Percentiles rank a stretch among this genome's conserved stretches.
Evolutionary conservation across 2,329 filamentous ascomycete genomes (phyloP).

Genomic region (Didymella exigua): DNA sequence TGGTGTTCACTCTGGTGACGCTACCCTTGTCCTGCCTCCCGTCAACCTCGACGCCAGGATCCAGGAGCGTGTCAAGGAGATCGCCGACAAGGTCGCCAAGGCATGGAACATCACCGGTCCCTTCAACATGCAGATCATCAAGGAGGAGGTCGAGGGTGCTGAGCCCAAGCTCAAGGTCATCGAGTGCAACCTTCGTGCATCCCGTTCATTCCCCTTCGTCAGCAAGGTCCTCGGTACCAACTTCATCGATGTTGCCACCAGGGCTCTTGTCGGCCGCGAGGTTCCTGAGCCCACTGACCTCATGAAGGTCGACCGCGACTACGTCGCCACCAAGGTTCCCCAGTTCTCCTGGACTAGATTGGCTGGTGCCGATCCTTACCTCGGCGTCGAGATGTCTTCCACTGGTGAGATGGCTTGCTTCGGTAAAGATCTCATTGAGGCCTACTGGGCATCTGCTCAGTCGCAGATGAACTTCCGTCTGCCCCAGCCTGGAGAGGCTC

Average conservation of each 20-base stretch:
- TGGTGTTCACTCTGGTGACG: slow-evolving; percentile 97
- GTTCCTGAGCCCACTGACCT: slow-evolving; percentile 85
- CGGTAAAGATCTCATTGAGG: slow-evolving; percentile 92
- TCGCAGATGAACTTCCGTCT: slow-evolving; percentile 99
- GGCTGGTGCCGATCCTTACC: slow-evolving; percentile 93
- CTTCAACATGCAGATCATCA: slow-evolving; percentile 99
- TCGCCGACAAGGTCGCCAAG: slow-evolving; percentile 93
- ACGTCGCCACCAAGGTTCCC: slow-evolving; percentile 95
- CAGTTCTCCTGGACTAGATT: slow-evolving; percentile 99
- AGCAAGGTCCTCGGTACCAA: slow-evolving; percentile 96
- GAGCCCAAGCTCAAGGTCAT: slow-evolving; percentile 89
- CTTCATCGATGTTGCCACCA: slow-evolving; percentile 95
- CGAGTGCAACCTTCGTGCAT: slow-evolving; percentile 96
- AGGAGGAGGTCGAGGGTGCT: slow-evolving; percentile 77
- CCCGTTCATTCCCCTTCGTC: slow-evolving; percentile 97
- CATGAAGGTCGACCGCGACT: slow-evolving; percentile 88
- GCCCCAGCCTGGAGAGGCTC: slow-evolving; percentile 90
- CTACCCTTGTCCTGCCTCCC: slow-evolving; percentile 90
- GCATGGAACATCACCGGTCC: slow-evolving; percentile 97
- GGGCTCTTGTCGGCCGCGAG: slow-evolving; percentile 83
- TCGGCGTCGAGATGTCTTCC: slow-evolving; percentile 96
- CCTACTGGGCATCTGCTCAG: slow-evolving; percentile 96
- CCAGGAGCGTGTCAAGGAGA: slow-evolving; percentile 90
- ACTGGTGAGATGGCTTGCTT: slow-evolving; percentile 99
- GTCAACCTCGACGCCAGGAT: slow-evolving; percentile 75